Evolutionary conservation across 257 asterid genomes (phyloP), one percentile per base, ranked within the genome.

Genomic region (Solanum clarkiae): DNA sequence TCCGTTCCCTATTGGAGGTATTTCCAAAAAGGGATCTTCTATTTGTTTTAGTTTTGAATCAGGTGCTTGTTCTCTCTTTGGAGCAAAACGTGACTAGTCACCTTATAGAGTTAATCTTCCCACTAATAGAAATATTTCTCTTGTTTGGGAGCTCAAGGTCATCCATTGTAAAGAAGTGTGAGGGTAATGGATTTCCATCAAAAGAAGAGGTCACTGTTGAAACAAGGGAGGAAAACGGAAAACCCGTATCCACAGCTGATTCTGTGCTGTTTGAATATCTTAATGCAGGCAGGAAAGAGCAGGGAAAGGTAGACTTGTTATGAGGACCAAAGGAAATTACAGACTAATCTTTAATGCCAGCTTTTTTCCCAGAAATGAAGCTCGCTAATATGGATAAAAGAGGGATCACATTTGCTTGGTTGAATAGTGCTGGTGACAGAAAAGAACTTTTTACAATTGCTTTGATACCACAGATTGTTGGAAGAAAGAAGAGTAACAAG

Each of bases 301-400:
- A 2, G 93, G 90, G 72, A 95, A 90, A 88, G 95, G 94, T 16
- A 92, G 99, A 68, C 96, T 97, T n/a, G 83, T 95, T 54, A 97
- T 97, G 98, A 88, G 99, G 83, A 91, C 97, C 2, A 88, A 87
- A 84, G 99, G 97, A 81, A 94, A 97, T 86, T 93, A 90, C 86
- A 93, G 98, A 79, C 86, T 97, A 89, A 93, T 97, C 60, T 71
- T 97, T 91, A 97, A 97, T 81, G 97, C 99, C 17, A 89, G 91
- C 66, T 95, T 97, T 66, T 97, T 87, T 84, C 97, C 32, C 98
- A 9, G 98, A 97, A 83, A 94, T 95, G 96, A 95, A 97, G 92
- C 91, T 94, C 68, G 92, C 98, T 12, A 88, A 88, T 84, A 97
- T 97, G 99, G 98, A 97, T 36, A 97, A 97, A 91, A 95, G 87